These are phyloP conservation scores for Waltergamsia citrina DNA, from an alignment of 2,329 filamentous ascomycete species.

Conservation along the genomic window DNA sequence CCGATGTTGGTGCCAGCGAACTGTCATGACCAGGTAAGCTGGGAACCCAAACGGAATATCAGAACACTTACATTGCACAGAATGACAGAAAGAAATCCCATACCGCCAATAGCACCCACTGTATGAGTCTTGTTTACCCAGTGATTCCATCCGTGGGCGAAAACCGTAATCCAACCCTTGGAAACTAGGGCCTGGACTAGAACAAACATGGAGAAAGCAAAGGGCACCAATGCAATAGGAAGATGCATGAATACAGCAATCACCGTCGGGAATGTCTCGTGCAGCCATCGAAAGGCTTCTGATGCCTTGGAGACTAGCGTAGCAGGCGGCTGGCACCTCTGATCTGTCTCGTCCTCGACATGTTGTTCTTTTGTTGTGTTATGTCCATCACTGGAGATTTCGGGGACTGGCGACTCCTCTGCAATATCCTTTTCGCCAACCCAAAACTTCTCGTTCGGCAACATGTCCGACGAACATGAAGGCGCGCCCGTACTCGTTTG, in stretches of 20 bases:
- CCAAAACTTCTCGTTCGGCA: no score
- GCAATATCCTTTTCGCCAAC: no score
- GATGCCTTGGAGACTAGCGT: constrained; percentile 43
- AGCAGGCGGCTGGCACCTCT: constrained; percentile 13
- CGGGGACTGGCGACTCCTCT: no score
- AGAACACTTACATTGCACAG: constrained; percentile 57
- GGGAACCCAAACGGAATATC: background rate
- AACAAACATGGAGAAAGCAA: constrained; percentile 66
- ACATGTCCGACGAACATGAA: no score
- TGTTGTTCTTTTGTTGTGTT: no score
- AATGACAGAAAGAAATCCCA: constrained; percentile 63
- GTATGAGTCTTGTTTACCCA: constrained; percentile 64
- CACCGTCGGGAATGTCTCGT: constrained; percentile 63
- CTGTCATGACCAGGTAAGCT: constrained; percentile 24
- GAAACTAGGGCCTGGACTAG: constrained; percentile 64
- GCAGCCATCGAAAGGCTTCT: constrained; percentile 44
- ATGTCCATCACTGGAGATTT: no score
- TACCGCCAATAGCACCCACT: constrained; percentile 58
- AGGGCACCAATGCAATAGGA: constrained; percentile 59
- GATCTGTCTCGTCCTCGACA: no score
- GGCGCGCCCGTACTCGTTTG: no score
- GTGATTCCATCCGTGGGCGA: constrained; percentile 64
- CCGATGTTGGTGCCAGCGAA: constrained; percentile 73
- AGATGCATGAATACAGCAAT: constrained; percentile 56
- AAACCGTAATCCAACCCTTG: constrained; percentile 66